phyloP scores from a whole-genome alignment of 1,139 yeast genomes.

The Zygosaccharomyces sapae region DNA sequence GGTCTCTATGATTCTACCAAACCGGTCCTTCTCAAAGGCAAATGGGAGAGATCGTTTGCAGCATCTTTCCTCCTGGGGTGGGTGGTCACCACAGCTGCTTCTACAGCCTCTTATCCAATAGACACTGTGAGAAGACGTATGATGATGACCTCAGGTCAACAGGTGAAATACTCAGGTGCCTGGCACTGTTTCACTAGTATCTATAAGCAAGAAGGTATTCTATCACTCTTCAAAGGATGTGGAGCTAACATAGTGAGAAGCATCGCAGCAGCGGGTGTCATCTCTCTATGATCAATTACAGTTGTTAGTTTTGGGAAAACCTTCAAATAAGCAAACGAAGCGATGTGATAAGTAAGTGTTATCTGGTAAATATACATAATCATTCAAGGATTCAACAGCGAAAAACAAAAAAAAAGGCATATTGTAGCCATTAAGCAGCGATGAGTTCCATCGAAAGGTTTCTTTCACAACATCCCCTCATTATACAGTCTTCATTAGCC shows the following conservation, averaged over 20 bases:
- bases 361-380: not conserved
- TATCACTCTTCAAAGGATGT: slow-evolving; percentile 77
- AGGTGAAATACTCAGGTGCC: slow-evolving; percentile 72
- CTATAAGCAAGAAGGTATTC: slow-evolving; percentile 68
- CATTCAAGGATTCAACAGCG: not conserved
- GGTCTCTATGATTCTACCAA: slow-evolving; percentile 77
- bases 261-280: slow-evolving; percentile 86
- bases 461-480: slow-evolving; percentile 35
- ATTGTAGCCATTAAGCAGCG: not conserved
- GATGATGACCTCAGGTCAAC: slow-evolving; percentile 86
- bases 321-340: slow-evolving; percentile 43
- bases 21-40: slow-evolving; percentile 70
- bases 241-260: slow-evolving; percentile 87
- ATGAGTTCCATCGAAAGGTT: slow-evolving; percentile 32
- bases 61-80: slow-evolving; percentile 77
- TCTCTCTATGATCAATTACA: slow-evolving; percentile 80
- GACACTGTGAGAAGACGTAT: slow-evolving; percentile 84
- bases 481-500: slow-evolving; percentile 65
- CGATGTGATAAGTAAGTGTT: not conserved
- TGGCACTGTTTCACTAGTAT: slow-evolving; percentile 68
- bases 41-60: slow-evolving; percentile 65
- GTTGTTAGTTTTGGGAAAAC: slow-evolving; percentile 68
- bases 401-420: not conserved
- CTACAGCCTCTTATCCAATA: slow-evolving; percentile 77
- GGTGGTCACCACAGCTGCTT: slow-evolving; percentile 76